Evolutionary conservation across 192 early-diverging fungal genomes (phyloP).

Genomic region (Backusella liffmaniae): DNA sequence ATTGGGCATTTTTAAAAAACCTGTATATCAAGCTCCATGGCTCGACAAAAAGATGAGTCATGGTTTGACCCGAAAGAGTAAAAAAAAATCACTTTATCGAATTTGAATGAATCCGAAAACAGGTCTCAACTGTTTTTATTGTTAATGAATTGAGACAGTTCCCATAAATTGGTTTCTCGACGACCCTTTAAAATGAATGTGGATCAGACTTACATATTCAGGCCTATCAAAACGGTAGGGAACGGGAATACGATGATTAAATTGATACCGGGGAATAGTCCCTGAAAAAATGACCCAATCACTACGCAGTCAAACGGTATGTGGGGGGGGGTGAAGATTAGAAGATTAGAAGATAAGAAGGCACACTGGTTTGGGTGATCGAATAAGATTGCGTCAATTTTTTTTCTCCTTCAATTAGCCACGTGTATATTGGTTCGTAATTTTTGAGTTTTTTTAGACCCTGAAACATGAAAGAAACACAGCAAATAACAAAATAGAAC

Average conservation of each 20-base stretch:
- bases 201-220: neutral
- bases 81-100: neutral
- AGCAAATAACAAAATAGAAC: neutral
- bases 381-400: neutral
- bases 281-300: neutral
- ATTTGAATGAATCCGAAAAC: too few species aligned
- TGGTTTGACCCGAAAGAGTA: neutral
- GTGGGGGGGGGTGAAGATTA: neutral
- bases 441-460: neutral
- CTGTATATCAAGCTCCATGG: neutral
- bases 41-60: neutral
- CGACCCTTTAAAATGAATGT: neutral
- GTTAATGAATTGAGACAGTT: neutral
- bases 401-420: neutral
- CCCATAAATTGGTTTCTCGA: neutral
- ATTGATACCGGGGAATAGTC: neutral
- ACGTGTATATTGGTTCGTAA: neutral
- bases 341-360: neutral
- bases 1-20: neutral
- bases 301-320: neutral
- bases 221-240: neutral
- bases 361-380: neutral
- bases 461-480: slow-evolving; percentile 4
- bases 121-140: too few species aligned
- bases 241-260: slow-evolving; percentile 3